Base-by-base conservation (phyloP, 257 asterid species). In the Apocynum venetum region DNA sequence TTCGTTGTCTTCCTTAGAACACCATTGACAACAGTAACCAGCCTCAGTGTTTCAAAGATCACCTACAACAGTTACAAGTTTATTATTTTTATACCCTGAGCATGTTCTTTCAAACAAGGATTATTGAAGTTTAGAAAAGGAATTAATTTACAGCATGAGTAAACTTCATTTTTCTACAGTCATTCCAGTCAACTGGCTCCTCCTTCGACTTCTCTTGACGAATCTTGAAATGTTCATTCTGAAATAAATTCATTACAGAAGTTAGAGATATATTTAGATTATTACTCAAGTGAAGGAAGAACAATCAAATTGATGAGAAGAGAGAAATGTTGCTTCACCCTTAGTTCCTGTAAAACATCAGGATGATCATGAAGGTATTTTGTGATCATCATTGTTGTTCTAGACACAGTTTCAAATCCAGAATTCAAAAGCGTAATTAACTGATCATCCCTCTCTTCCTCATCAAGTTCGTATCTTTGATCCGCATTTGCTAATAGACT, bases 331-430 rank as follows among this genome's bases (percentile, higher is more conserved):
- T 56, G 44, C 31, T 61, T 80, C 25, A 96, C 99, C 89, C 91
- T 89, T 46, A 95, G 69, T 84, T 95, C 93, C 79, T 93, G 87
- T 43, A 95, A 91, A 74, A 88, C 96, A 81, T 85, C 81, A 8
- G 99, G 99, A 86, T 92, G 93, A 82, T 91, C 98, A 78, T 89
- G 93, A 64, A 95, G 97, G 80, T 90, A 95, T 84, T 93, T 95
- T 65, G 93, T 81, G 68, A 96, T 93, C 98, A 95, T 93, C 99
- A 95, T 95, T 35, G 98, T 86, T 57, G 97, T 91, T 48, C 93
- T 95, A 0, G 99, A 95, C 2, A 90, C 88, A 4, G 99, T 95
- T 78, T 95, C 99, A 66, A 86, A 91, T 40, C 98, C 99, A 67
- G 97, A 86, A 77, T 90, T 85, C 86, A 93, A 72, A 79, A 95